Conservation (phyloP, 202 grass and related monocot genomes). For the Zoysia matrella region DNA sequence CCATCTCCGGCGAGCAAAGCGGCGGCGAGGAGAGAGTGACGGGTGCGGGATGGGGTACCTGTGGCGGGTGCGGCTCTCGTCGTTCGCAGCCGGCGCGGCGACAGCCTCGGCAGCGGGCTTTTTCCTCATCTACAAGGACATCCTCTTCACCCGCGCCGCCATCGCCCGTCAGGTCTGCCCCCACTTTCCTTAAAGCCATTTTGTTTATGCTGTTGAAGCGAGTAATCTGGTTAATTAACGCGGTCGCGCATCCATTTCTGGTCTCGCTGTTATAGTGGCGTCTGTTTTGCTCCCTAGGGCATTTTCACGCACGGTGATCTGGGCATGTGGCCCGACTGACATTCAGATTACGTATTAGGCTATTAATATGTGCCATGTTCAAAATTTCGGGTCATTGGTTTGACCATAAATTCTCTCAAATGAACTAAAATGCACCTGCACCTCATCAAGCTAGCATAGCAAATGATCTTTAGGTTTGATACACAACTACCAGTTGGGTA, state of each 20-base stretch:
- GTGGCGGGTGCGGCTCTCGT: no score
- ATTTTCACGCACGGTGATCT: constrained; percentile 38
- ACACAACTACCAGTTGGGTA: background rate
- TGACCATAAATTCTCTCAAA: background rate
- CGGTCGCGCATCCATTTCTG: no score
- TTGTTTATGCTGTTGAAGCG: no score
- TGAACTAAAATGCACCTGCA: background rate
- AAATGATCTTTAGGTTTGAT: background rate
- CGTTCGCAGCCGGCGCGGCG: constrained; percentile 51
- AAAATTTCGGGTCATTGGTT: background rate
- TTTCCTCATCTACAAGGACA: constrained; percentile 81
- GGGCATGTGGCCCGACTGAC: background rate
- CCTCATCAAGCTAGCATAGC: background rate
- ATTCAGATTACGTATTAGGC: background rate
- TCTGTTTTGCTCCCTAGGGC: background rate
- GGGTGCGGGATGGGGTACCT: no score
- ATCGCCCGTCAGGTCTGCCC: constrained; percentile 58
- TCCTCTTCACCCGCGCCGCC: constrained; percentile 58
- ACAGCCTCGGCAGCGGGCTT: constrained; percentile 60
- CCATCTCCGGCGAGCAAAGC: constrained; percentile 47
- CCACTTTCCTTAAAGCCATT: background rate
- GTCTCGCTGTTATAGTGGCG: background rate
- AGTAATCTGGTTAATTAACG: background rate
- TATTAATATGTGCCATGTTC: background rate
- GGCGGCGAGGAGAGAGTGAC: background rate